A percentile compares a stretch with the other conserved stretches of the same genome.
phyloP scores from a whole-genome alignment of 192 early-diverging fungal species.

The Irineochytrium annulatum region DNA sequence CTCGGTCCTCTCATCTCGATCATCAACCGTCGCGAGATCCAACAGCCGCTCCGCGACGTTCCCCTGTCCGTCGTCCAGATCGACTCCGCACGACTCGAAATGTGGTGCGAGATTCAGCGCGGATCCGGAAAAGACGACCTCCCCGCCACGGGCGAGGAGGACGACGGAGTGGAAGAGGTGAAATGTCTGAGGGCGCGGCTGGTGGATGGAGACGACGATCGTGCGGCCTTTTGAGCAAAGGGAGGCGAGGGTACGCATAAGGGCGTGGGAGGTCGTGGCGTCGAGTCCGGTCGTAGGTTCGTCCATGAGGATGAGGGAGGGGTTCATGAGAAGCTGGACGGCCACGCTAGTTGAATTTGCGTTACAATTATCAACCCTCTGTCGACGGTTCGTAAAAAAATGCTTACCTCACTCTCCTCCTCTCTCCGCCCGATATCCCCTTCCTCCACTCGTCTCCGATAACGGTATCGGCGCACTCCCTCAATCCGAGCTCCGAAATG shows the following conservation, averaged over 20 bases:
- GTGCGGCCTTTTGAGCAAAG: conserved; percentile 40
- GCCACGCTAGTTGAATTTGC: conserved; percentile 75
- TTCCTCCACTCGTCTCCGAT: conserved; percentile 45
- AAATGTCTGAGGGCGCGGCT: conserved; percentile 81
- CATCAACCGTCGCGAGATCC: conserved; percentile 45
- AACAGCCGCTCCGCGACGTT: conserved; percentile 71
- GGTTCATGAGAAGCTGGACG: conserved; percentile 72
- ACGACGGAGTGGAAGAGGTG: conserved; percentile 77
- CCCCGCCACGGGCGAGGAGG: conserved; percentile 63
- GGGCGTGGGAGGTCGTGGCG: conserved; percentile 59
- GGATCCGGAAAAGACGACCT: conserved; percentile 63
- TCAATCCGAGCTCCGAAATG: conserved; percentile 39
- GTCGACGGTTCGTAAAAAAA: neutral
- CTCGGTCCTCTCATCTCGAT: conserved; percentile 28
- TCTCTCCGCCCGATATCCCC: conserved; percentile 79
- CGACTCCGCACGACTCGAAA: conserved; percentile 52
- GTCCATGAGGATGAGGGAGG: conserved; percentile 50
- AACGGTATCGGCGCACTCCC: conserved; percentile 42
- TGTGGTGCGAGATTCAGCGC: conserved; percentile 39
- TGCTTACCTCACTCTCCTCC: conserved; percentile 68
- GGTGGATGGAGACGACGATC: conserved; percentile 84
- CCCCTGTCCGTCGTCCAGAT: conserved; percentile 53
- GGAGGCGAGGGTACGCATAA: conserved; percentile 52
- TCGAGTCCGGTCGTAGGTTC: conserved; percentile 63
- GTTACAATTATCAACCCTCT: no score